These are phyloP conservation scores for Sporothrix variecibatus DNA, from an alignment of 2,329 filamentous ascomycete genomes.

Conservation along the genomic window DNA sequence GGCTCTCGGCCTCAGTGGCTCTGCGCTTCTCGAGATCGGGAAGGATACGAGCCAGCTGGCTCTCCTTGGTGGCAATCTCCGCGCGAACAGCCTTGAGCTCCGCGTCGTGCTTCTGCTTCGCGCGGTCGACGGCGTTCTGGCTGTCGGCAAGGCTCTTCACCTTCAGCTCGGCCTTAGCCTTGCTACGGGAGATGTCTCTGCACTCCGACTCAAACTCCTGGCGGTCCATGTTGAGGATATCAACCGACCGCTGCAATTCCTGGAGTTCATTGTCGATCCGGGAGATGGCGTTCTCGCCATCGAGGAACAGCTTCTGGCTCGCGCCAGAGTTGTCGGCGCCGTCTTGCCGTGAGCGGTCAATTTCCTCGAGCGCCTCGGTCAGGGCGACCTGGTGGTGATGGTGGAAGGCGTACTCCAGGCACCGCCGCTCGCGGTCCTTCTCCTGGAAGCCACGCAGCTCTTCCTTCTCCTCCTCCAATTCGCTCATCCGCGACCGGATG, in stretches of 20 bases:
- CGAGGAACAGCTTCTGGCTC: conserved; percentile 72
- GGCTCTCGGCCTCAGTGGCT: conserved; percentile 69
- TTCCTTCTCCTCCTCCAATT: conserved; percentile 96
- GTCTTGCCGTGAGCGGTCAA: conserved; percentile 78
- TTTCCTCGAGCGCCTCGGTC: conserved; percentile 72
- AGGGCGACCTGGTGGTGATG: conserved; percentile 84
- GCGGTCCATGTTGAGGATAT: conserved; percentile 81
- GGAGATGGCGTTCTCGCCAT: conserved; percentile 77
- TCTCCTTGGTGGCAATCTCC: conserved; percentile 75
- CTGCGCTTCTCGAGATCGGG: conserved; percentile 76
- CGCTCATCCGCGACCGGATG: conserved; percentile 84
- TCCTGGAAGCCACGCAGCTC: conserved; percentile 93
- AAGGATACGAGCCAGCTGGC: conserved; percentile 71
- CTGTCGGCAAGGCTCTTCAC: conserved; percentile 81
- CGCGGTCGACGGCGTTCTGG: conserved; percentile 74
- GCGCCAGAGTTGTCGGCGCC: conserved; percentile 84
- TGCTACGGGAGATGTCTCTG: conserved; percentile 73
- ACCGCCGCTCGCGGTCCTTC: conserved; percentile 87
- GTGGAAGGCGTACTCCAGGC: conserved; percentile 92
- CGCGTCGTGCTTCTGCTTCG: conserved; percentile 68
- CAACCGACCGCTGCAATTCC: conserved; percentile 77
- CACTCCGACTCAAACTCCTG: conserved; percentile 87
- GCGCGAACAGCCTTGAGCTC: conserved; percentile 72
- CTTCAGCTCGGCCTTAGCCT: conserved; percentile 84
- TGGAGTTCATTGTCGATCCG: conserved; percentile 78